Base-by-base conservation (phyloP, 371 early-diverging fungal species). In the Mortierella polycephala region DNA sequence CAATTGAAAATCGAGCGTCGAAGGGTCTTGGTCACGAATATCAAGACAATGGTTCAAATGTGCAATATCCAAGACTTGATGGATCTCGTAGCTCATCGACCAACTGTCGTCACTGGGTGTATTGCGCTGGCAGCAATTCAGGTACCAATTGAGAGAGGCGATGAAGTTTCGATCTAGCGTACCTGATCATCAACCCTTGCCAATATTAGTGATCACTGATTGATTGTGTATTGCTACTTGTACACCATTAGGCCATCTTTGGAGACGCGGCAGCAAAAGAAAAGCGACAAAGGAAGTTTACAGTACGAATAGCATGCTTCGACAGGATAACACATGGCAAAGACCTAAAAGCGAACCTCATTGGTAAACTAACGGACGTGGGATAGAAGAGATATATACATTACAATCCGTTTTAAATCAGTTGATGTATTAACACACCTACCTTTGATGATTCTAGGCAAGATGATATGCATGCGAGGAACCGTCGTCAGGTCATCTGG, bases 391-490 rank as follows among this genome's bases (percentile, higher is more conserved):
- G 1, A 18, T 13, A 7, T 16, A n/a, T 30, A 4, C 30, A 2
- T 30, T 30, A 30, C 30, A 30, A 30, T 30, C 30, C 30, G 30
- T 30, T 4, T 37, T 16, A 8, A 14, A 37, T 53, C 52, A 30
- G n/a, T 6, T 8, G 18, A 13, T 5, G 0, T 64, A 23, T 53
- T 50, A 20, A 42, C 10, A 51, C 42, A 20, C 18, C 20, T 61
- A 10, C 11, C 18, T 11, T 11, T 39, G 30, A 42, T 58, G 52
- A 51, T 45, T 13, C 23, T 62, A 87, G 88, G 85, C 12, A 72
- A 83, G 21, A 74, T 85, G 44, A 75, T 89, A 18, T 80, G 81
- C 30, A 63, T 88, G 11, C 75, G 84, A 37, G 89, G 89, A 64
- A 86, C 86, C 3, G 77, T 84, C 13, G 77, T 82, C 20, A 57